Evolutionary conservation across 495 filamentous ascomycete genomes (phyloP), one percentile per base, ranked within the genome.

Genomic region (Aspergillus coremiiformis): DNA sequence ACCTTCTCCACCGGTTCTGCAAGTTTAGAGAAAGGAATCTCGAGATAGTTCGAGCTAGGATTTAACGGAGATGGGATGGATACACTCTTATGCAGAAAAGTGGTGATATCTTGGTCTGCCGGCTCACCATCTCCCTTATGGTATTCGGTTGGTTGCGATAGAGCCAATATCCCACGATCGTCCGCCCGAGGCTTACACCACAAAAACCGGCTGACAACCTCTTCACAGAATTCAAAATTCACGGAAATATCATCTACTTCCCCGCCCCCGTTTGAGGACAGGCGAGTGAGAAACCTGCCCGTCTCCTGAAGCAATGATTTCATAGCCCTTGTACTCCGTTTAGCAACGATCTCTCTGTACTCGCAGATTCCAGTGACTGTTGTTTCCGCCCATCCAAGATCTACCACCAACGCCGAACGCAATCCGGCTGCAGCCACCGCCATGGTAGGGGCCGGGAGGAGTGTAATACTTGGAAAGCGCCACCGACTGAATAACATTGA

Each of bases 341-440:
- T 74, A 26, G 78, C 77, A 21, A 68, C 63, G 5, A 96, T 78
- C 57, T 95, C 88, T 47, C 92, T 79, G 53, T 91, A 94, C 65
- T 98, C 94, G 61, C 88, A 96, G 19, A 97, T 74, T 2, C 80
- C 81, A 0, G 87, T 93, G 12, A 90, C 78, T 0, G 84, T 79
- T 0, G 89, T 92, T 63, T 96, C 94, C 35, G 78, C 78, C 93
- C 93, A 97, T 49, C 92, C 92, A 30, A 98, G 73, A 62, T 97
- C 90, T 9, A 97, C 77, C 3, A 96, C 80, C 21, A 97, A 66
- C 2, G 82, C 86, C 15, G 87, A 83, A 11, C 93, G 84, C 46
- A 90, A 72, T 4, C 93, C 93, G 8, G 90, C 89, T 27, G 84
- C 85, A 4, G 87, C 80, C n/a, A 82, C 74, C 8, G 81, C 65